Evolutionary conservation across 179 eudicot genomes (phyloP), one percentile per base, ranked within the genome.

Genomic region (Camellia oleifera): DNA sequence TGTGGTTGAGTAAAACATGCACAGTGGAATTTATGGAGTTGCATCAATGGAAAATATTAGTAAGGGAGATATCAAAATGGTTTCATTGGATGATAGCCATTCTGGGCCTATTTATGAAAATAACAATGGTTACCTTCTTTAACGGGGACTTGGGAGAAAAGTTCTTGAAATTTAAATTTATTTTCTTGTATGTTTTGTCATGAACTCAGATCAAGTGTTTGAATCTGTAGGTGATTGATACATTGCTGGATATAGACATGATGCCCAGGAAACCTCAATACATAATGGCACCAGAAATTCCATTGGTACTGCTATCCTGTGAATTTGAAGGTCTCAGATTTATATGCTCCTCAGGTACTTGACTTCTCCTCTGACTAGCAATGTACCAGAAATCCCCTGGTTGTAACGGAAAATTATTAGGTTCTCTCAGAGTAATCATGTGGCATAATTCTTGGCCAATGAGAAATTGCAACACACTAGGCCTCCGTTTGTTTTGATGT

Each of bases 241-340:
- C 83, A 77, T 83, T 95, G 76, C 91, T 95, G 79, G 93, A 95
- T 88, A 83, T 87, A 83, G 92, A 88, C 69, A 91, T 82, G 73
- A 88, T 85, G 40, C 88, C 90, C 64, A 91, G 88, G 86, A 95
- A 95, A 86, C 99, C 99, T 82, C 99, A 94, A 58, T 95, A 90
- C 86, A 72, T 50, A 71, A 91, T 94, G 94, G 94, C 99, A 77
- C 84, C 97, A 62, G 99, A 94, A 81, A 82, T 86, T 74, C 98
- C 99, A 13, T 83, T 95, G 87, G 98, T 95, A 83, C 95, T 95
- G 85, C 92, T 85, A 63, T 91, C 96, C 62, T 95, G 99, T 86
- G 94, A 88, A 89, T 94, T 90, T 86, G 88, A 87, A 78, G 89
- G 81, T 84, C 92, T 92, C 82, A 83, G 75, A 62, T 94, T 95